phyloP scores from a whole-genome alignment of 345 rosid genomes.

The Ceriops zippeliana region DNA sequence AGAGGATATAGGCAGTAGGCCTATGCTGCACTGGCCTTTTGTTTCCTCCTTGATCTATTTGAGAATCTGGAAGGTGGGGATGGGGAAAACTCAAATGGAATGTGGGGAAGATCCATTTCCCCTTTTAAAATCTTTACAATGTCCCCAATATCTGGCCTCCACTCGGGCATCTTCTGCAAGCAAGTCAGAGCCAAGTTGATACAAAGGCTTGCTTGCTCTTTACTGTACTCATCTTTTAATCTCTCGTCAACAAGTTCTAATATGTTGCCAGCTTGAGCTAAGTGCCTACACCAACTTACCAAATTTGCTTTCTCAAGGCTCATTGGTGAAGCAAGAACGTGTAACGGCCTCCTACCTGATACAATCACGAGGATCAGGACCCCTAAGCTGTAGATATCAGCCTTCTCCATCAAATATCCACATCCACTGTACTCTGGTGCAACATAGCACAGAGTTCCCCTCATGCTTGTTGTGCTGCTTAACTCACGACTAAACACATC shows the following conservation, averaged over 20 bases:
- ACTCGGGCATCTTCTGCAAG: constrained; percentile 85
- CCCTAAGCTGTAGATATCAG: constrained; percentile 92
- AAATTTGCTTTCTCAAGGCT: constrained; percentile 93
- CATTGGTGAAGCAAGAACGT: constrained; percentile 92
- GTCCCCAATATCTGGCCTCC: constrained; percentile 79
- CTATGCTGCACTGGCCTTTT: constrained; percentile 48
- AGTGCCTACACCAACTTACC: constrained; percentile 92
- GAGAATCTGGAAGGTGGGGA: constrained; percentile 73
- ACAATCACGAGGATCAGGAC: constrained; percentile 86
- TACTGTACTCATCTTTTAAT: constrained; percentile 60
- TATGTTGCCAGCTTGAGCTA: constrained; percentile 77
- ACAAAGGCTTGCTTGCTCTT: constrained; percentile 80
- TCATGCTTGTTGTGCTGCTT: constrained; percentile 99
- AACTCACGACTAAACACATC: constrained; percentile 90
- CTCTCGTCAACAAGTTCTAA: constrained; percentile 88
- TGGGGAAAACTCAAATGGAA: constrained; percentile 81
- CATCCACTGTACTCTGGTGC: constrained; percentile 93
- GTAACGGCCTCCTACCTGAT: constrained; percentile 91
- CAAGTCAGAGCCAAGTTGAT: constrained; percentile 82
- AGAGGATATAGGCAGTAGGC: constrained; percentile 16
- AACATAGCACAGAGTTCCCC: constrained; percentile 93
- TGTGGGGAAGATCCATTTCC: constrained; percentile 68
- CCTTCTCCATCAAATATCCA: constrained; percentile 91
- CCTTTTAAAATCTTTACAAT: constrained; percentile 77
- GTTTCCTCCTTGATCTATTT: constrained; percentile 57